Conservation (phyloP, 345 rosid species). For the Salix arbutifolia region DNA sequence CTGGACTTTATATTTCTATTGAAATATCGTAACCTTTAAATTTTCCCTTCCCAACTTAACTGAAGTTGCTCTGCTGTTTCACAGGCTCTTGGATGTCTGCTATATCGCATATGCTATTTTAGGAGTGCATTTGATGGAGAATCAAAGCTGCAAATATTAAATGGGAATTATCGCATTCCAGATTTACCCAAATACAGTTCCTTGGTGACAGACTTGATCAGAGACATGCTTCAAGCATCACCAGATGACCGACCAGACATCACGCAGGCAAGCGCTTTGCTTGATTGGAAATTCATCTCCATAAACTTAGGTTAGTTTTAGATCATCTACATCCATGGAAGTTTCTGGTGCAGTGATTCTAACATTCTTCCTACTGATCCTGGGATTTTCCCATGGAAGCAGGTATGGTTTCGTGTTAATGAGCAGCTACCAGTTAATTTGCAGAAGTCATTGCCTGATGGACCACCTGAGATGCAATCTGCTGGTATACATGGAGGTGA, state of each 20-base stretch:
- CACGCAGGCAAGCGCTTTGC: conserved; percentile 90
- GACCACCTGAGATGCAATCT: conserved; percentile 63
- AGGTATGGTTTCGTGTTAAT: conserved; percentile 97
- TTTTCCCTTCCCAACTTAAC: conserved; percentile 3
- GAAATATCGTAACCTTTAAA: not conserved
- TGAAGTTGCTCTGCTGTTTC: conserved; percentile 15
- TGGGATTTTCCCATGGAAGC: conserved; percentile 50
- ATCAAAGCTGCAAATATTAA: conserved; percentile 88
- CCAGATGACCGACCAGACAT: conserved; percentile 95
- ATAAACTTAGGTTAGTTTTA: conserved; percentile 78
- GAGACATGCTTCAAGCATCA: conserved; percentile 89
- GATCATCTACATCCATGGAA: conserved; percentile 35
- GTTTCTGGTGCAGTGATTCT: conserved; percentile 31
- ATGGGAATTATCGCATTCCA: conserved; percentile 91
- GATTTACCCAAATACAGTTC: conserved; percentile 75
- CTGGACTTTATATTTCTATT: conserved; percentile 5
- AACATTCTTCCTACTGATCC: conserved; percentile 42
- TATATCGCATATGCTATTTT: conserved; percentile 88
- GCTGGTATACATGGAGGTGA: conserved; percentile 50
- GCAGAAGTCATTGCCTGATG: conserved; percentile 88
- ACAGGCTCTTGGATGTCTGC: conserved; percentile 98
- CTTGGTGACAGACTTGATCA: conserved; percentile 56
- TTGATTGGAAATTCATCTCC: conserved; percentile 65
- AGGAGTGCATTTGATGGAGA: conserved; percentile 97
- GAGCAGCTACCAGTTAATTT: conserved; percentile 65